Evolutionary conservation across 306 rosid genomes (phyloP), one percentile per base, ranked within the genome.

Genomic region (Hippophae tibetana): DNA sequence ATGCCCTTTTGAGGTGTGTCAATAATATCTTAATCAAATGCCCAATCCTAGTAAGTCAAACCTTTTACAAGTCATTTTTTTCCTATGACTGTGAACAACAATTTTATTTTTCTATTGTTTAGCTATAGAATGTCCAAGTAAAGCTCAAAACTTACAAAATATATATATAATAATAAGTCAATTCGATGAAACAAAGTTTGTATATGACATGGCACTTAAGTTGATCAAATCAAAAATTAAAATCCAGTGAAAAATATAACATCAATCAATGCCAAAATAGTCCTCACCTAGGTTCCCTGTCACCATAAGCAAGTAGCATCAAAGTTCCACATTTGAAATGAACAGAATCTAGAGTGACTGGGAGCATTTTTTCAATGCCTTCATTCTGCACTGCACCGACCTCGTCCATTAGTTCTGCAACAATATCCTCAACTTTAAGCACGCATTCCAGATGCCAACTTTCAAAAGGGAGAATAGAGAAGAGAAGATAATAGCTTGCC

Each of bases 251-350:
- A 31, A 31, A 31, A 31, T 31, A 31, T 31, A 31, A 7, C 10
- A 43, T 38, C 8, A 60, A 31, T 64, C 57, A 57, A 47, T 5
- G 18, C 50, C 48, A 42, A 41, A 55, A 18, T 48, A 43, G 65
- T 71, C 56, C 82, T 76, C 71, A 90, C 98, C 98, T 84, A 18
- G 79, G 89, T 76, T 92, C 96, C 75, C 74, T 78, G 81, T 87
- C 96, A 41, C 96, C 96, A 44, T 85, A 92, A 67, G 96, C 81
- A 65, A 92, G 87, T 58, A 92, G 79, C 96, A 92, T 85, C 67
- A 92, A 69, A 0, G 89, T 79, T 57, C 87, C 98, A 46, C 83
- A 89, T 71, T 82, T 92, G 78, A 87, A 83, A 71, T 74, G 79
- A 64, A 92, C 87, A 76, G 96, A 81, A 78, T 92, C 98, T 53